Conservation (phyloP, 225 moss, liverwort and hornwort genomes). For the Polytrichum commune region DNA sequence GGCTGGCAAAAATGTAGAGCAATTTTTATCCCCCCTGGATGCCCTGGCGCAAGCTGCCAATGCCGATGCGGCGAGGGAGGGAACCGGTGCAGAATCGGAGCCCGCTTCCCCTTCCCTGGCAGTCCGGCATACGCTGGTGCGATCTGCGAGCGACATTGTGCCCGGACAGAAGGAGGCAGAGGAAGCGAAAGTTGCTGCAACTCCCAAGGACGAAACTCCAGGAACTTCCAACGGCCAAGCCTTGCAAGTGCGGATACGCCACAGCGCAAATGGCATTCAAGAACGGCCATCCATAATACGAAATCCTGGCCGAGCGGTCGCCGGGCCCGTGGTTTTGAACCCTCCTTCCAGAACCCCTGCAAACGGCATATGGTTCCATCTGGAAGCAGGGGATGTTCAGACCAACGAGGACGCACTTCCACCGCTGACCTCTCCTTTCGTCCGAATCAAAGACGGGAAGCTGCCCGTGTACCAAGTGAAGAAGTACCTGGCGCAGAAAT, state of each 20-base stretch:
- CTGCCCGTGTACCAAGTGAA: constrained; percentile 84
- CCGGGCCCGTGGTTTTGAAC: constrained; percentile 35
- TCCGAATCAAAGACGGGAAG: constrained; percentile 93
- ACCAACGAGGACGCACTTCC: constrained; percentile 78
- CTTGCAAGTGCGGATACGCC: constrained; percentile 54
- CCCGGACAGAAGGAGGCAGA: constrained; percentile 20
- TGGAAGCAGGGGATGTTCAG: constrained; percentile 69
- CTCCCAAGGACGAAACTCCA: constrained; percentile 15
- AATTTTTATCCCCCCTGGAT: constrained; percentile 52
- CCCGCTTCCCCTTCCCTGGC: constrained; percentile 23
- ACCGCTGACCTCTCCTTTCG: constrained; percentile 67
- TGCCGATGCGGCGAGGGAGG: constrained; percentile 59
- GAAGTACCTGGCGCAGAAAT: constrained; percentile 83
- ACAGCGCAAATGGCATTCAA: constrained; percentile 53
- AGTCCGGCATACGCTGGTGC: constrained; percentile 22
- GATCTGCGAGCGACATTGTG: constrained; percentile 7
- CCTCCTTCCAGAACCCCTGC: constrained; percentile 29
- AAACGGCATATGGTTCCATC: constrained; percentile 93
- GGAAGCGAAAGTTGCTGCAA: constrained; percentile 23
- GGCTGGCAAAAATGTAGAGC: constrained; percentile 16
- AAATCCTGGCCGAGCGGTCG: constrained; percentile 26
- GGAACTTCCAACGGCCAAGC: constrained; percentile 32
- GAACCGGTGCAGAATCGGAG: constrained; percentile 28
- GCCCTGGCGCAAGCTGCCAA: constrained; percentile 88
- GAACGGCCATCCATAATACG: constrained; percentile 62